Conservation (phyloP, 23 red algal species). For the Pyropia haitanensis region DNA sequence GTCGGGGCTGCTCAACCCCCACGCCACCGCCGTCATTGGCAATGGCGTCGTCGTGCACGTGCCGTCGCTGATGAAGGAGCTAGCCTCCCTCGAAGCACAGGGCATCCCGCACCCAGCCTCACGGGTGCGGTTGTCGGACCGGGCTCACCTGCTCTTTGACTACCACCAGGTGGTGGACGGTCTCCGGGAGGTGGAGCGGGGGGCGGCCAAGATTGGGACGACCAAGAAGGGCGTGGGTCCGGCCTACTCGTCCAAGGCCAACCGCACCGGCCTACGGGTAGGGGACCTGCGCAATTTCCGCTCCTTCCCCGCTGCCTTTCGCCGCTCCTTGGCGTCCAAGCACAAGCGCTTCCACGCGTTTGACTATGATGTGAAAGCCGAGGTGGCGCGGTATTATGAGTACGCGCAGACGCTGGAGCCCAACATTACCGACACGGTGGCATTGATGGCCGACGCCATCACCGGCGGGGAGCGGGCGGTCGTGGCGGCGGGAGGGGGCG, state of each 20-base stretch:
- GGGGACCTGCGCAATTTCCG: constrained; percentile 88
- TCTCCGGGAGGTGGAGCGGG: constrained; percentile 80
- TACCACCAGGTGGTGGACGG: constrained; percentile 96
- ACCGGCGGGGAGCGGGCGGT: constrained; percentile 19
- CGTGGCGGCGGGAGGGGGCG: too few relatives aligned
- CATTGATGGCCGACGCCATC: constrained; percentile 27
- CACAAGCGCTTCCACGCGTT: constrained; percentile 67
- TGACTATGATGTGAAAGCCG: constrained; percentile 72
- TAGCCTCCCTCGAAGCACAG: constrained; percentile 13
- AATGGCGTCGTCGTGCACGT: constrained; percentile 96
- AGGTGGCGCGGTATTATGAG: constrained; percentile 88
- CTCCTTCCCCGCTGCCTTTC: constrained; percentile 47
- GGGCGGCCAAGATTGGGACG: constrained; percentile 83
- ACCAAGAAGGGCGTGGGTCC: constrained; percentile 83
- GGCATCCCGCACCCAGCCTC: constrained; percentile 28
- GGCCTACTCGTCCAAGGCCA: constrained; percentile 79
- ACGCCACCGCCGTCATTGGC: constrained; percentile 70
- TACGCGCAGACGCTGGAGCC: constrained; percentile 70
- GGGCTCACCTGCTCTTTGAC: constrained; percentile 88
- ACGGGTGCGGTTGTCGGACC: constrained; percentile 55
- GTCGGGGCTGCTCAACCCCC: constrained; percentile 68
- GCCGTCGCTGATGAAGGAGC: constrained; percentile 62
- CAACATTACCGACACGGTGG: constrained; percentile 68
- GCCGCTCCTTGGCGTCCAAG: constrained; percentile 50
- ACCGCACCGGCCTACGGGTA: constrained; percentile 84